Conservation (phyloP, 2,329 filamentous ascomycete species). For the Cucurbitaria berberidis region DNA sequence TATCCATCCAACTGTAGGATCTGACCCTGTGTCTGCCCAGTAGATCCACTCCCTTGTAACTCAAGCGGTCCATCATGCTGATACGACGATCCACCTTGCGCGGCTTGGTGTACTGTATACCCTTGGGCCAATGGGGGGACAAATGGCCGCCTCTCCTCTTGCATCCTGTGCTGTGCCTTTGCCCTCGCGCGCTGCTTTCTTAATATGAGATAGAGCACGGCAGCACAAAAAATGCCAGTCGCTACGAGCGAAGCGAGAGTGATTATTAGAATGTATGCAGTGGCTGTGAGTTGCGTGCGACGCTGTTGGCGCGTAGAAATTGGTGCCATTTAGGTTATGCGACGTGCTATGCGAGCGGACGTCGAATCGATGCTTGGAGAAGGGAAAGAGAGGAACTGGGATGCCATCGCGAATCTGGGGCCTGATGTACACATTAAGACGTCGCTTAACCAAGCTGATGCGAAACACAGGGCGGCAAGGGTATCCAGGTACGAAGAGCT, state of each 20-base stretch:
- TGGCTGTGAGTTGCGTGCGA: constrained; percentile 4
- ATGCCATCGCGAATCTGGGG: background rate
- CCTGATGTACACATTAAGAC: background rate
- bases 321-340: constrained; percentile 9
- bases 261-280: constrained; percentile 2
- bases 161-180: constrained; percentile 10
- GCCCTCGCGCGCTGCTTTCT: constrained; percentile 14
- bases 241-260: constrained; percentile 1
- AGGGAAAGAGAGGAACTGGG: background rate
- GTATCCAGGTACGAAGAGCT: no score
- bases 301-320: constrained; percentile 2
- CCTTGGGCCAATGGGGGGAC: background rate
- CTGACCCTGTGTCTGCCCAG: background rate
- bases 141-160: constrained; percentile 10
- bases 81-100: background rate
- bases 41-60: constrained; percentile 7
- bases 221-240: constrained; percentile 6
- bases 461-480: background rate
- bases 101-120: background rate
- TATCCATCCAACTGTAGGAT: constrained; percentile 16
- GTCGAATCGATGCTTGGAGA: background rate
- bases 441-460: background rate
- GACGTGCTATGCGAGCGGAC: background rate
- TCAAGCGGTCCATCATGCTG: constrained; percentile 11
- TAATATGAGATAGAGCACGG: constrained; percentile 11